These are phyloP conservation scores for Psilocybe cubensis DNA, from an alignment of 768 basidiomycete species.

Conservation along the genomic window DNA sequence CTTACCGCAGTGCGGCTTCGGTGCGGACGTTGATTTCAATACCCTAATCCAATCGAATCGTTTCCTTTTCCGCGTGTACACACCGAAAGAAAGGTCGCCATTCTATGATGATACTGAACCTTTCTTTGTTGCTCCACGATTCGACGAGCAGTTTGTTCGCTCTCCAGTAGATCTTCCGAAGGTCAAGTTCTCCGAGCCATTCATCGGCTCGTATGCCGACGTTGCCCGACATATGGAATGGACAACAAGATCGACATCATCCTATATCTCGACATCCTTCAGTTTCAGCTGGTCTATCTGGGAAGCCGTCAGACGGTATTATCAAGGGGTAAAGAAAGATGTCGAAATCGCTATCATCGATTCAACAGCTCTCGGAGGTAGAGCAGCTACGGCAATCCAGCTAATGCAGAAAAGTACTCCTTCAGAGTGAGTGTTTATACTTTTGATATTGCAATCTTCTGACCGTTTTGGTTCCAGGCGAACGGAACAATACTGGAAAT, in stretches of 20 bases:
- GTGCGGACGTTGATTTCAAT: conserved; percentile 63
- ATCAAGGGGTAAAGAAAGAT: conserved; percentile 71
- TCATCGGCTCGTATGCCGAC: conserved; percentile 58
- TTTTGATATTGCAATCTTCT: conserved; percentile 1
- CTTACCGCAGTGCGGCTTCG: conserved; percentile 78
- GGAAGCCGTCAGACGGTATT: conserved; percentile 80
- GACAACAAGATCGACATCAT: conserved; percentile 72
- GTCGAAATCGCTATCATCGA: conserved; percentile 83
- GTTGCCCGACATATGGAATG: conserved; percentile 76
- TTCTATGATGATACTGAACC: conserved; percentile 58
- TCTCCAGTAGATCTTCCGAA: conserved; percentile 35
- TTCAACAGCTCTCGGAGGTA: conserved; percentile 56
- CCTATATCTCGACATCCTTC: conserved; percentile 77
- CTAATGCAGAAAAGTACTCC: conserved; percentile 55
- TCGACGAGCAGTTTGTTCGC: conserved; percentile 50
- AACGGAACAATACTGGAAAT: conserved; percentile 70
- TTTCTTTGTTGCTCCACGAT: conserved; percentile 72
- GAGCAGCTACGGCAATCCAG: conserved; percentile 68
- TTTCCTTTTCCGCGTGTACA: conserved; percentile 82
- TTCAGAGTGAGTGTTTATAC: conserved; percentile 53
- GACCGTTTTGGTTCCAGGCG: conserved; percentile 41
- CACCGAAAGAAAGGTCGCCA: conserved; percentile 64
- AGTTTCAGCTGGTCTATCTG: conserved; percentile 84
- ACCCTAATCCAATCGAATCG: conserved; percentile 64
- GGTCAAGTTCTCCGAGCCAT: conserved; percentile 26